Conservation (phyloP, 1,284 basidiomycete species). For the Malassezia sympodialis region DNA sequence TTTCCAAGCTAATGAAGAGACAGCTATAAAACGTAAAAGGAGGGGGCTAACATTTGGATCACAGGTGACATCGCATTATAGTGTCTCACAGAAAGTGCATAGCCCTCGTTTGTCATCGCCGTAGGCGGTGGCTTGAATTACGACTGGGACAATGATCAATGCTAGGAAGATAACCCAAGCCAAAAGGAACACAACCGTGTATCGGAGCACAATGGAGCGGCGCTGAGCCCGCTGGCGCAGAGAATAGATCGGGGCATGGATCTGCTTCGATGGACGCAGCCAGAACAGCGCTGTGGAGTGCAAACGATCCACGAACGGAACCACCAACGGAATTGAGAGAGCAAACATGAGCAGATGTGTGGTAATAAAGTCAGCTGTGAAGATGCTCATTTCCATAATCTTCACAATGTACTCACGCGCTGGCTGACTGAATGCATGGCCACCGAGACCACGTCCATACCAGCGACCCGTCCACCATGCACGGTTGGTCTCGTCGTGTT, state of each 20-base stretch:
- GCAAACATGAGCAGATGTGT: conserved; percentile 44
- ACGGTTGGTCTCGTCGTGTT: conserved; percentile 49
- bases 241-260: conserved; percentile 65
- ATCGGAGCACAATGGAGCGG: conserved; percentile 53
- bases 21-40: neutral
- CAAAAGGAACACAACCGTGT: conserved; percentile 68
- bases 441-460: conserved; percentile 47
- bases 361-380: conserved; percentile 43
- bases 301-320: conserved; percentile 38
- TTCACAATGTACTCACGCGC: conserved; percentile 47
- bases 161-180: conserved; percentile 66
- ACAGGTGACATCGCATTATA: conserved; percentile 6
- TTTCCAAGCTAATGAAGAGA: neutral
- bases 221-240: conserved; percentile 45
- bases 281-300: conserved; percentile 49
- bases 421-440: conserved; percentile 46
- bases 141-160: conserved; percentile 51
- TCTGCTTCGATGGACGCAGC: conserved; percentile 55
- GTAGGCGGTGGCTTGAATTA: conserved; percentile 23
- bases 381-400: conserved; percentile 47
- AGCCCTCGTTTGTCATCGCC: conserved; percentile 6
- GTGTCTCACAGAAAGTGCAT: conserved; percentile 13
- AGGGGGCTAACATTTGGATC: neutral
- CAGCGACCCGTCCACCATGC: conserved; percentile 48
- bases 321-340: conserved; percentile 54